Conservation (phyloP, 2,329 filamentous ascomycete species). For the Ilyonectria sp. region DNA sequence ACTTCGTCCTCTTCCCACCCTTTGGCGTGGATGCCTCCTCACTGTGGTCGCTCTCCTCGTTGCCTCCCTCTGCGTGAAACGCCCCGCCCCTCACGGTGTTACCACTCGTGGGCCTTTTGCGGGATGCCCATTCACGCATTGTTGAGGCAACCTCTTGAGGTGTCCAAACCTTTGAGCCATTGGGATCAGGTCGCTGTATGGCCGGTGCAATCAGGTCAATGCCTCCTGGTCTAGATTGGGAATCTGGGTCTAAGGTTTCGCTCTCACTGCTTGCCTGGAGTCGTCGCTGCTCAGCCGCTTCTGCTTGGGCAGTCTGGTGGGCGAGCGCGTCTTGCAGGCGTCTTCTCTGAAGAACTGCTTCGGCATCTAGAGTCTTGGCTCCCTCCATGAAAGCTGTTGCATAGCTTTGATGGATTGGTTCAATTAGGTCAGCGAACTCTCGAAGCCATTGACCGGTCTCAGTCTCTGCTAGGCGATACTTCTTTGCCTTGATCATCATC, state of each 20-base stretch:
- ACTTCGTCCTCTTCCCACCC: not conserved
- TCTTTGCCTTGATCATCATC: not conserved
- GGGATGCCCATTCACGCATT: not conserved
- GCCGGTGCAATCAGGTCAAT: not conserved
- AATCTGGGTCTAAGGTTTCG: not conserved
- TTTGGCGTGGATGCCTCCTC: not conserved
- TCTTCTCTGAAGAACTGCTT: not conserved
- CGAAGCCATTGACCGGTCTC: not conserved
- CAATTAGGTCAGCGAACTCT: not conserved
- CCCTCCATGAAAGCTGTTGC: not conserved
- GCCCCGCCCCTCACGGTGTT: not conserved
- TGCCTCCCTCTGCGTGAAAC: not conserved
- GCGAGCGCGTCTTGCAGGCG: not conserved
- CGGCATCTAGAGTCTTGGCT: not conserved
- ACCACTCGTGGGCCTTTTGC: not conserved
- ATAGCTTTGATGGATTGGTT: not conserved
- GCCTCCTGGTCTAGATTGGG: not conserved
- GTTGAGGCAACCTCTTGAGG: not conserved
- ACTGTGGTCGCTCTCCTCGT: not conserved
- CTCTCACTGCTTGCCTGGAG: not conserved
- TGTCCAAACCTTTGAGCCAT: not conserved
- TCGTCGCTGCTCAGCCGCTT: not conserved
- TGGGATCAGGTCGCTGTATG: not conserved
- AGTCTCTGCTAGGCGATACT: not conserved
- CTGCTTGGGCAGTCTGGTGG: not conserved